Percentiles rank a stretch among this genome's conserved stretches.
Conservation (phyloP, 108 stramenopile species). For the Schizochytrium sp. region DNA sequence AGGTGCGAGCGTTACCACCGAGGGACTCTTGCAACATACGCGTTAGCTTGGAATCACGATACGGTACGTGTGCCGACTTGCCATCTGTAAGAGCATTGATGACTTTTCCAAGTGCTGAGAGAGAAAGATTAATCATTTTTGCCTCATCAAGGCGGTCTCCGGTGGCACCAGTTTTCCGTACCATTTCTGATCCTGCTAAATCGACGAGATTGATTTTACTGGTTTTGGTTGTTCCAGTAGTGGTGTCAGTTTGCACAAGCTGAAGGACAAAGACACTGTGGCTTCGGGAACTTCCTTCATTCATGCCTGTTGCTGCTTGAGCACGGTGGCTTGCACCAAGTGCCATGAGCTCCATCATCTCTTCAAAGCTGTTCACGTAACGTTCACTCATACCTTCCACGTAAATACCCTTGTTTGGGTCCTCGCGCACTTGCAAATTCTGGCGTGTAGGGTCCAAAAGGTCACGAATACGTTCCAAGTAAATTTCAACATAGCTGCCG, state of each 20-base stretch:
- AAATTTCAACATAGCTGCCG: conserved; percentile 69
- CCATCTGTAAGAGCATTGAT: conserved; percentile 69
- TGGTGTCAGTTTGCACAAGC: conserved; percentile 65
- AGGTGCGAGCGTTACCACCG: conserved; percentile 89
- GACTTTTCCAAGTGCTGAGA: conserved; percentile 70
- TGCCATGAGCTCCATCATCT: conserved; percentile 85
- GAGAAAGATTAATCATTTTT: conserved; percentile 66
- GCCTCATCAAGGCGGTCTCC: conserved; percentile 65
- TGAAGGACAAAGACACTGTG: conserved; percentile 93
- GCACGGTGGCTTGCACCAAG: conserved; percentile 91
- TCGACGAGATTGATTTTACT: conserved; percentile 93
- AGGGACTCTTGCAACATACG: conserved; percentile 89
- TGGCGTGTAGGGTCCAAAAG: conserved; percentile 57
- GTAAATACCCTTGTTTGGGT: conserved; percentile 61
- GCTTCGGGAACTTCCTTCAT: conserved; percentile 91
- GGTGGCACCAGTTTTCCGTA: conserved; percentile 88
- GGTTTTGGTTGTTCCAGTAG: conserved; percentile 63
- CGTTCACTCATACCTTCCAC: conserved; percentile 60
- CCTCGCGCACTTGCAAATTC: conserved; percentile 62
- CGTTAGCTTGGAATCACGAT: conserved; percentile 90
- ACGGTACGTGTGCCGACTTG: conserved; percentile 69
- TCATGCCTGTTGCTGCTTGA: conserved; percentile 93
- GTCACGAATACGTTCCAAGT: conserved; percentile 66
- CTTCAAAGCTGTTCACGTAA: conserved; percentile 73
- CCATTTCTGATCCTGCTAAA: conserved; percentile 97